Base-by-base conservation (phyloP, 2,329 filamentous ascomycete genomes). In the Rhexocercosporidium sp. region DNA sequence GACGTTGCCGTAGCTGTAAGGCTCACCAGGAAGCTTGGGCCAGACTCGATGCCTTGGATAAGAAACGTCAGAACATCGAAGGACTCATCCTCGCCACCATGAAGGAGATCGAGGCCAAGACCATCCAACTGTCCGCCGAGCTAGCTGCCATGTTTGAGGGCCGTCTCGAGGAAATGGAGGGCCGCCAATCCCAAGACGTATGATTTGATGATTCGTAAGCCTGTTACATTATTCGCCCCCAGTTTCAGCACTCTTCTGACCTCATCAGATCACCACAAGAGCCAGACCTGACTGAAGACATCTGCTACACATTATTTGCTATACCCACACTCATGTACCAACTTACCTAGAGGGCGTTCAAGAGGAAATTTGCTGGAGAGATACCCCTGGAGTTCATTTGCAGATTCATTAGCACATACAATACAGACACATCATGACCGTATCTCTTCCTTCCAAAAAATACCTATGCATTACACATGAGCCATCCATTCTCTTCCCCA, bases 11-110 rank as follows among this genome's bases (percentile, higher is more conserved):
- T 31, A 77, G 75, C 31, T 62, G 44, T 11, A 74, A 73, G 41
- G 44, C 69, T 11, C 75, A 73, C 47, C 65, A 71, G 18, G 67
- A 46, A 27, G 64, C 68, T 29, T 74, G 72, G 71, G 69, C 62
- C 12, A 70, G 66, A 67, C 74, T 77, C 14, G 64, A 70, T n/a
- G 62, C 69, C 47, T 51, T 77, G 18, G 73, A 76, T 59, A 70
- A 69, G 56, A 74, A 70, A 64, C 72, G 75, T 8, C 66, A 73
- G 34, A 57, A 37, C 2, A 64, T 78, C 9, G 76, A 78, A 61
- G 34, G 46, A 14, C 68, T 62, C 1, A 77, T 78, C 49, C 47
- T 77, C 9, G 59, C 51, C 31, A 76, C 69, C 65, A 76, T 76
- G 67, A 71, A 64, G 22, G 51, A 29, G 5, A 67, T 77, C 31